Percentiles rank a stretch among this genome's conserved stretches.
These are phyloP conservation scores for Discostella pseudostelligera DNA, from an alignment of 108 stramenopile genomes.

Conservation along the genomic window DNA sequence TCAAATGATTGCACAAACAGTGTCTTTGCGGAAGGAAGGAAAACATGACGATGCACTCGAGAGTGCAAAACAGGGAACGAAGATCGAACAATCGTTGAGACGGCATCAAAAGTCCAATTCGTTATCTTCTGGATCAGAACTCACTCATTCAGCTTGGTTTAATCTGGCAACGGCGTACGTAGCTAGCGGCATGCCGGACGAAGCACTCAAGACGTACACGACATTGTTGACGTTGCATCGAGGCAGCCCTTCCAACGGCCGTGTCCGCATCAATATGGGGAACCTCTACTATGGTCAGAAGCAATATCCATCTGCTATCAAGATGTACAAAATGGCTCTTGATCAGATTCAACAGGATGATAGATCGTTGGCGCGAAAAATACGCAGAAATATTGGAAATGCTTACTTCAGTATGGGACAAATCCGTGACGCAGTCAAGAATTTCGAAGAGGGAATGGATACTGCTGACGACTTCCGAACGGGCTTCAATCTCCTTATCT, in stretches of 20 bases:
- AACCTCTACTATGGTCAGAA: slow-evolving; percentile 83
- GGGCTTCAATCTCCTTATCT: slow-evolving; percentile 84
- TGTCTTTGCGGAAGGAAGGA: slow-evolving; percentile 39
- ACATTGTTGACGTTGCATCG: slow-evolving; percentile 67
- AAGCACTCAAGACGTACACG: slow-evolving; percentile 74
- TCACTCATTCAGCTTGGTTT: slow-evolving; percentile 80
- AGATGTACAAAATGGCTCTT: slow-evolving; percentile 87
- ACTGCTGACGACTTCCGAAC: slow-evolving; percentile 68
- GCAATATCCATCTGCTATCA: slow-evolving; percentile 80
- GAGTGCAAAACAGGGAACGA: slow-evolving; percentile 81
- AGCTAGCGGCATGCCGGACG: slow-evolving; percentile 73
- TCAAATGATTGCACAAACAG: slow-evolving; percentile 64
- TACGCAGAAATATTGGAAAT: slow-evolving; percentile 86
- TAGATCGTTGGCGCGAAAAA: slow-evolving; percentile 65
- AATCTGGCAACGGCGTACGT: slow-evolving; percentile 79
- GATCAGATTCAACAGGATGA: slow-evolving; percentile 76
- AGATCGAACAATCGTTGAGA: slow-evolving; percentile 61
- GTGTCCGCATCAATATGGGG: slow-evolving; percentile 86
- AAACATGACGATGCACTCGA: slow-evolving; percentile 67
- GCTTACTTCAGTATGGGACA: slow-evolving; percentile 78
- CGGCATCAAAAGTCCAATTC: slow-evolving; percentile 63
- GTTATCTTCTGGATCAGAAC: slow-evolving; percentile 52
- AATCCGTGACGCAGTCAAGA: slow-evolving; percentile 80
- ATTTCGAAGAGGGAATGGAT: slow-evolving; percentile 75
- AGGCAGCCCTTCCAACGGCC: slow-evolving; percentile 38